Evolutionary conservation across 1,284 basidiomycete species (phyloP), one percentile per base, ranked within the genome.

Genomic region (Rhodotorula sp.): DNA sequence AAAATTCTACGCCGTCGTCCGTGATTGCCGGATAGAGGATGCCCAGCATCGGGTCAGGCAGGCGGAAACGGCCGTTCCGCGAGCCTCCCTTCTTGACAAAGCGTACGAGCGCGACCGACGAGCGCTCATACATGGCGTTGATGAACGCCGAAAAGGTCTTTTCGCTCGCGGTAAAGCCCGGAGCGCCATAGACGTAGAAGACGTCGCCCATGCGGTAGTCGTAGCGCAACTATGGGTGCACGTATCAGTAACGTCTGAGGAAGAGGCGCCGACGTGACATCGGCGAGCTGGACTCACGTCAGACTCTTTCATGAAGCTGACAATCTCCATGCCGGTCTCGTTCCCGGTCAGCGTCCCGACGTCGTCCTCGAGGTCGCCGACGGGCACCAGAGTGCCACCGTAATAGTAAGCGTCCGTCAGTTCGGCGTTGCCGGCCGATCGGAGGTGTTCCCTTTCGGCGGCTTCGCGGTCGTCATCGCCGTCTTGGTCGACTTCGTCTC

Each of bases 331-430:
- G 1, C 93, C 93, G 77, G 89, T 89, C 77, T 83, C 85, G 1
- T 92, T 91, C 6, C 84, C 82, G 44, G 93, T 82, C 66, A 84
- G 85, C 54, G 86, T 85, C 75, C 93, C 95, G 62, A 89, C 85
- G 10, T 86, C 90, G 56, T 84, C 84, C 53, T 91, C 90, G 4
- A 91, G 89, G 22, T 74, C 69, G 7, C 68, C 72, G 80, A 89
- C 88, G 3, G 93, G 91, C 2, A 89, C 89, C 80, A 93, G 93
- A 4, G 89, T 91, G 6, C 90, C 88, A 8, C 95, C 95, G 76
- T 97, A 96, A 80, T 93, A 91, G 85, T 91, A 97, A 0, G 93
- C 95, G 72, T 86, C 85, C 29, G 90, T 83, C 22, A 93, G 86
- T 33, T 37, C 29, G 8, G 46, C 45, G 22, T 33, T n/a, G 59